phyloP scores from a whole-genome alignment of 2,329 filamentous ascomycete genomes.

The Trichoderma afroharzianum region DNA sequence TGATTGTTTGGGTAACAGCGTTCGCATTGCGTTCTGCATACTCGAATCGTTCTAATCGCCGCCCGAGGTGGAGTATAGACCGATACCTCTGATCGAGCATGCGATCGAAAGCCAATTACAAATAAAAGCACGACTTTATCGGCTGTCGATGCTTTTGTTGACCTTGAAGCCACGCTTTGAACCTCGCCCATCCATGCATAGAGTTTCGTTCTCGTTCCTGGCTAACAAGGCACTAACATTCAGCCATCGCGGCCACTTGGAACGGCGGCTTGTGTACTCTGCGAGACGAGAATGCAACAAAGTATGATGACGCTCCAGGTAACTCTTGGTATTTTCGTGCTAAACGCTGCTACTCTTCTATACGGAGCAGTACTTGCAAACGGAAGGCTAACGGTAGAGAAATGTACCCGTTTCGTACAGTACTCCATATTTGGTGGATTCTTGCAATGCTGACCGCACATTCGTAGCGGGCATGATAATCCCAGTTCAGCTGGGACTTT shows the following conservation, averaged over 20 bases:
- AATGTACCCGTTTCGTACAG: not conserved
- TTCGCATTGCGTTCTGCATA: slow-evolving; percentile 11
- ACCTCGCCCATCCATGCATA: not conserved
- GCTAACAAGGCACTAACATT: slow-evolving; percentile 15
- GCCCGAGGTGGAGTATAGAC: not conserved
- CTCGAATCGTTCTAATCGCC: not conserved
- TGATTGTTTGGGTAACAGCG: not conserved
- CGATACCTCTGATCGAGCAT: not conserved
- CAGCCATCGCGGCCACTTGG: not conserved
- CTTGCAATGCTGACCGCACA: slow-evolving; percentile 18
- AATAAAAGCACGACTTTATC: not conserved
- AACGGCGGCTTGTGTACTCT: not conserved
- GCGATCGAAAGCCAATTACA: not conserved
- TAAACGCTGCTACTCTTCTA: not conserved
- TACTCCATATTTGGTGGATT: slow-evolving; percentile 1
- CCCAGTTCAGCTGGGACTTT: slow-evolving; percentile 15
- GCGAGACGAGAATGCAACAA: not conserved
- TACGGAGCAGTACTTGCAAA: slow-evolving; percentile 1
- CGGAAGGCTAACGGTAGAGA: slow-evolving; percentile 1
- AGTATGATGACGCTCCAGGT: not conserved
- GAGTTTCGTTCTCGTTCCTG: slow-evolving; percentile 2
- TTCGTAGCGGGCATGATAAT: slow-evolving; percentile 12
- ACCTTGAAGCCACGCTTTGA: not conserved
- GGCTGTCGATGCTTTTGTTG: not conserved
- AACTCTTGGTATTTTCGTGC: not conserved